Evolutionary conservation across 805 yeast species (phyloP).

Genomic region (Starmerella floris): DNA sequence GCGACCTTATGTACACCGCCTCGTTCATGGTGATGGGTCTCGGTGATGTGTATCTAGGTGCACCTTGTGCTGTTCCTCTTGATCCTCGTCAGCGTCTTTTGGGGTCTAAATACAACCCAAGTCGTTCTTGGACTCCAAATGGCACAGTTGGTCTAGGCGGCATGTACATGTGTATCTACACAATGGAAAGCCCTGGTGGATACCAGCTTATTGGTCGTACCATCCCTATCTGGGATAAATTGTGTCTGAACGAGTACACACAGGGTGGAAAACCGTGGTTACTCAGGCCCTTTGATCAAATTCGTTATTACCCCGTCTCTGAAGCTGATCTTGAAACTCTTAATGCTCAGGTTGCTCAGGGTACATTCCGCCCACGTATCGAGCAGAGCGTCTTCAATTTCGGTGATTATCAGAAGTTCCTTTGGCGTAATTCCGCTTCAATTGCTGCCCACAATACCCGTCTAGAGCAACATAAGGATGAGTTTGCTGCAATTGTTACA

Average conservation of each 20-base stretch:
- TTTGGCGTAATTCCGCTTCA: slow-evolving; percentile 55
- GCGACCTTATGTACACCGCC: slow-evolving; percentile 77
- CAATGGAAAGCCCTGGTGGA: slow-evolving; percentile 98
- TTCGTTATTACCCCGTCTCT: slow-evolving; percentile 82
- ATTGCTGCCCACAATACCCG: slow-evolving; percentile 43
- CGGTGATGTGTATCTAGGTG: slow-evolving; percentile 95
- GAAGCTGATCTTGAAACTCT: slow-evolving; percentile 67
- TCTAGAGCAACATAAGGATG: slow-evolving; percentile 58
- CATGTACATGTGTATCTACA: slow-evolving; percentile 95
- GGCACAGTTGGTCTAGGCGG: slow-evolving; percentile 98
- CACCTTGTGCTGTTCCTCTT: slow-evolving; percentile 96
- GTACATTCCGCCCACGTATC: slow-evolving; percentile 62
- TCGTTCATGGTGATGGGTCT: slow-evolving; percentile 84
- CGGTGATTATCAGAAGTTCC: slow-evolving; percentile 62
- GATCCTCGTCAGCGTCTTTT: slow-evolving; percentile 90
- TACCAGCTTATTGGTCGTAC: slow-evolving; percentile 94
- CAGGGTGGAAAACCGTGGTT: slow-evolving; percentile 68
- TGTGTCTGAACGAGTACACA: slow-evolving; percentile 37
- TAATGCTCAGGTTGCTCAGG: slow-evolving; percentile 65
- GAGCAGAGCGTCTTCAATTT: slow-evolving; percentile 74
- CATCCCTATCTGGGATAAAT: slow-evolving; percentile 94
- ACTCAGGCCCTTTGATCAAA: slow-evolving; percentile 81
- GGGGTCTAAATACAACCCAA: slow-evolving; percentile 92
- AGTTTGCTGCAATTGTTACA: slow-evolving; percentile 65
- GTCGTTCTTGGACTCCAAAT: slow-evolving; percentile 89